Evolutionary conservation across 2,329 filamentous ascomycete species (phyloP).

Genomic region (Fusarium poae): DNA sequence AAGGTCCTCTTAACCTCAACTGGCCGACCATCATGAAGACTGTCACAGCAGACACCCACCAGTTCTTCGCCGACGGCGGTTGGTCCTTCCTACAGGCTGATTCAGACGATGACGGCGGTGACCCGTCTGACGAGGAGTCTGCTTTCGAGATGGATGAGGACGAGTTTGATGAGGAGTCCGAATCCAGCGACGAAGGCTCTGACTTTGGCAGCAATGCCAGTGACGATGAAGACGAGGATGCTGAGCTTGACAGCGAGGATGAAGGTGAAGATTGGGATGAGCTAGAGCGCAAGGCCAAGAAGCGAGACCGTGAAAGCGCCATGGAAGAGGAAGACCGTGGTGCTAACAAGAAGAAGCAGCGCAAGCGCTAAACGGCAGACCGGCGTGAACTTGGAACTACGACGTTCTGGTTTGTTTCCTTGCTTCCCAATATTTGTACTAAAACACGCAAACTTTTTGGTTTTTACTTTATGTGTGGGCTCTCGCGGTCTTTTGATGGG

Average conservation of each 20-base stretch:
- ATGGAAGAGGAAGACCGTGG: conserved; percentile 72
- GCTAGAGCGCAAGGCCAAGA: conserved; percentile 89
- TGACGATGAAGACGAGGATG: conserved; percentile 81
- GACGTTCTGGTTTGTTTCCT: conserved; percentile 24
- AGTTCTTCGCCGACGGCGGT: conserved; percentile 94
- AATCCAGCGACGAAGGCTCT: conserved; percentile 82
- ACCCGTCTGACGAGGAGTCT: conserved; percentile 88
- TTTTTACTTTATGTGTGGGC: conserved; percentile 10
- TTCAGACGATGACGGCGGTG: conserved; percentile 84
- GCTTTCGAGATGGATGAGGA: conserved; percentile 92
- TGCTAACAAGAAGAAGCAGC: conserved; percentile 76
- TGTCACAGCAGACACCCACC: conserved; percentile 90
- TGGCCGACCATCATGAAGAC: conserved; percentile 99
- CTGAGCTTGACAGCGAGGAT: conserved; percentile 75
- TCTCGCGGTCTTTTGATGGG: conserved; percentile 1
- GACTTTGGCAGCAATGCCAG: conserved; percentile 93
- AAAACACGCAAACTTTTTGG: conserved; percentile 33
- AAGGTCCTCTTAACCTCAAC: conserved; percentile 96
- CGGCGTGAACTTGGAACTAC: conserved; percentile 13
- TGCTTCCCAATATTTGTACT: conserved; percentile 33
- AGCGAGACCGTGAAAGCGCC: conserved; percentile 77
- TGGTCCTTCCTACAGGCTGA: conserved; percentile 94
- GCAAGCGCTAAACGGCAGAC: conserved; percentile 51
- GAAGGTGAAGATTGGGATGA: conserved; percentile 95
- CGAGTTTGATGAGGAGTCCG: conserved; percentile 86